Base-by-base conservation (phyloP, 495 filamentous ascomycete species). In the Xylaria intraflava region DNA sequence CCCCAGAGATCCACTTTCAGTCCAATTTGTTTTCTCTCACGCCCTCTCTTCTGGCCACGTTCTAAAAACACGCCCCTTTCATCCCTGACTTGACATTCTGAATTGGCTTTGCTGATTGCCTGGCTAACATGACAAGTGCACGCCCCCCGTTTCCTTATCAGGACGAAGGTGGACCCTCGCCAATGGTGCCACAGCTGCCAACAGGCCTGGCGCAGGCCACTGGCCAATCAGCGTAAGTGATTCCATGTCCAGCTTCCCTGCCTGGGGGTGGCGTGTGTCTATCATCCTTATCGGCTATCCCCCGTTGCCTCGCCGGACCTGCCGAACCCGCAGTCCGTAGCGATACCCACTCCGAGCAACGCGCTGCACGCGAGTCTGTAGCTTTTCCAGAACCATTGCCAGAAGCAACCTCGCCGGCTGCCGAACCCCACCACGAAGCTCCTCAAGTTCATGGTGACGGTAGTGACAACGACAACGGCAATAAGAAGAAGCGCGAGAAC, bases 321-420 rank as follows among this genome's bases (percentile, higher is more conserved):
- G 22, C 2, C 24, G 24, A 50, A n/a, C 26, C 49, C 35, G 19
- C 49, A 51, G 43, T 36, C 49, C 44, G 54, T 41, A 56, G 22
- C 20, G 27, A 29, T 16, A 42, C 42, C 41, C 23, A 38, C 47
- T 36, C 11, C 42, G 49, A 52, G 55, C 24, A 53, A 38, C 42
- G 49, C 49, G 49, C 49, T 45, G 42, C 35, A 53, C 55, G 55
- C 49, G 55, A 58, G 38, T 38, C 53, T 44, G 27, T 27, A 22
- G 42, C 44, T 14, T 44, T 53, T 49, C 46, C 24, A 44, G 38
- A 23, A 35, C 42, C 31, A 44, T 19, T 57, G 55, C 41, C 48
- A 49, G 45, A 41, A 8, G n/a, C 44, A 33, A 33, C 46, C 26
- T 31, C 9, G 11, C 46, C 54, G 17, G 47, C 46, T 24, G 30